phyloP scores from a whole-genome alignment of 176 grass and related monocot species.

The Alopecurus myosuroides region DNA sequence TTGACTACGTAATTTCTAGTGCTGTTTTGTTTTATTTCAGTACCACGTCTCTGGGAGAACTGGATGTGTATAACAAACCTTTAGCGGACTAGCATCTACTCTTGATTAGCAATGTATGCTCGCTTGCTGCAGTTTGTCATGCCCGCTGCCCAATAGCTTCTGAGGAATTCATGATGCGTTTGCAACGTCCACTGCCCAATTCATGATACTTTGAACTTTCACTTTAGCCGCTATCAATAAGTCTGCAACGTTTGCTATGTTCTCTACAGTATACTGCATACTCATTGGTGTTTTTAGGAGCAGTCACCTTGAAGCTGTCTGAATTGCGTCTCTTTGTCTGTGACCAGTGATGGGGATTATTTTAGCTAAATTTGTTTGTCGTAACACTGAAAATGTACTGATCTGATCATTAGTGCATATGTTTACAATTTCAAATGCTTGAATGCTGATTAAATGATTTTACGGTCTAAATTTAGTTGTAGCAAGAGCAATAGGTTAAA shows the following conservation, averaged over 20 bases:
- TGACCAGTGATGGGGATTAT: background rate
- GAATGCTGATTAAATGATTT: background rate
- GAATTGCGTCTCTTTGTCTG: background rate
- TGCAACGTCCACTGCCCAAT: too few relatives aligned
- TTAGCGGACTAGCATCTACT: background rate
- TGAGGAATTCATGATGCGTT: too few relatives aligned
- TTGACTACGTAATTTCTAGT: background rate
- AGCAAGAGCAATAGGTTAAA: background rate
- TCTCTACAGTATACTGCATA: background rate
- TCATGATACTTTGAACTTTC: background rate
- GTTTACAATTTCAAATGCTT: background rate
- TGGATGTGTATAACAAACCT: background rate
- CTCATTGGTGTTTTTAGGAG: background rate
- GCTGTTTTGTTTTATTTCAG: background rate
- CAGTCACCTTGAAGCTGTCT: background rate
- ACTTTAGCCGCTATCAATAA: background rate
- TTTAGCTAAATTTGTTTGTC: background rate
- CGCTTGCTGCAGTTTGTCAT: background rate
- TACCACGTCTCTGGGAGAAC: background rate
- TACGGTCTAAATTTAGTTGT: background rate
- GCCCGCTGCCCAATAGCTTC: background rate
- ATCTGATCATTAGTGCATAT: background rate
- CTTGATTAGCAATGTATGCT: background rate
- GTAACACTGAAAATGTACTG: background rate
- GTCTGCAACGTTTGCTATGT: background rate